phyloP scores from a whole-genome alignment of 2,329 filamentous ascomycete genomes.

The Hymenoscyphus occultus region DNA sequence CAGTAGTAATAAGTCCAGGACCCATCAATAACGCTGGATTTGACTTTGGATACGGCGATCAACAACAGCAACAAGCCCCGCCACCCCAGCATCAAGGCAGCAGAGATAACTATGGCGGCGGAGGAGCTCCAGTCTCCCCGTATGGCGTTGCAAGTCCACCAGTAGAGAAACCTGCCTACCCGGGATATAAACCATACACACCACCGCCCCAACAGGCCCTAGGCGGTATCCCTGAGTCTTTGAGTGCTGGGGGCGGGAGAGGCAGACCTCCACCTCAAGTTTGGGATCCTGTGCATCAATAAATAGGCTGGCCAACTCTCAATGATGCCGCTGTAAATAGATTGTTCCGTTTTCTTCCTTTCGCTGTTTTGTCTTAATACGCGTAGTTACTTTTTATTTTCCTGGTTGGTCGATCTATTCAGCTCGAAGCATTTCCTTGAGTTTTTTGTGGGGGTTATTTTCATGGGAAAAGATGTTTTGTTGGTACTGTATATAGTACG shows the following conservation, averaged over 20 bases:
- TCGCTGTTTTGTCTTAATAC: no score
- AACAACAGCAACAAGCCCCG: conserved; percentile 17
- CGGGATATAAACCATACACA: conserved; percentile 29
- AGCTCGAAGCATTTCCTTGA: no score
- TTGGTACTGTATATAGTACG: no score
- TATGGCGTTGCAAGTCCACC: conserved; percentile 29
- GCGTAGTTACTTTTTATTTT: no score
- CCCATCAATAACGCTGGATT: conserved; percentile 29
- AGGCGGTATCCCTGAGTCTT: conserved; percentile 8
- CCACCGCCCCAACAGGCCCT: conserved; percentile 11
- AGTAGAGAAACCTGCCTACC: conserved; percentile 25
- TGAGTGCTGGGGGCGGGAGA: conserved; percentile 17
- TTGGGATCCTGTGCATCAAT: conserved; percentile 32
- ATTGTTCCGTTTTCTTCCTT: not conserved
- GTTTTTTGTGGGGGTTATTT: no score
- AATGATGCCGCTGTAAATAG: not conserved
- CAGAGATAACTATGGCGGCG: conserved; percentile 17
- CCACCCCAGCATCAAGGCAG: conserved; percentile 10
- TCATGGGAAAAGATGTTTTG: no score
- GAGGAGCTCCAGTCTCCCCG: conserved; percentile 20
- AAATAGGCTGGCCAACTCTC: conserved; percentile 7
- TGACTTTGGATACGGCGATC: conserved; percentile 25
- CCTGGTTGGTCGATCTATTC: no score
- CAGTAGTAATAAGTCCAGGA: conserved; percentile 28
- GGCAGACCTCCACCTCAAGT: conserved; percentile 22